Conservation (phyloP, 1,284 basidiomycete genomes). For the Puccinia triticina region DNA sequence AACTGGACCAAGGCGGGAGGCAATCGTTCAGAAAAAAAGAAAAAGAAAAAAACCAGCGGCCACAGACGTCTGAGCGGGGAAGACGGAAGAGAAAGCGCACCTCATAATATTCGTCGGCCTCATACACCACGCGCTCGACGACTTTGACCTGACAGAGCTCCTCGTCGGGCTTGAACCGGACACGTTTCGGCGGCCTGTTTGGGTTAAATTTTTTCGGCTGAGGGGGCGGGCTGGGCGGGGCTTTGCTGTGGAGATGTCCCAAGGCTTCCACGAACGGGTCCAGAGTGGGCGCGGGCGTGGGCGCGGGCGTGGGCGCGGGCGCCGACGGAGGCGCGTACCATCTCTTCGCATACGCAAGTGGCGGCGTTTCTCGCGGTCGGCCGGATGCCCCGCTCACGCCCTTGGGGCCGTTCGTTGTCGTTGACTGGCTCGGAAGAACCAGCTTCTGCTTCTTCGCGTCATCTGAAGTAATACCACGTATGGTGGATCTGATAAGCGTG, state of each 20-base stretch:
- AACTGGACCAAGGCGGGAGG: neutral
- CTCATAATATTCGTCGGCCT: neutral
- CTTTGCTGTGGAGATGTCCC: neutral
- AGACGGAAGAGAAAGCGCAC: no score
- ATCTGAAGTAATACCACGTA: neutral
- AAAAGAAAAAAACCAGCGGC: neutral
- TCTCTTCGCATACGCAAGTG: neutral
- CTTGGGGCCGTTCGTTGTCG: neutral
- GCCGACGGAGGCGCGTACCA: neutral
- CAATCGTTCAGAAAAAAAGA: neutral
- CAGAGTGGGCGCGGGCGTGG: neutral
- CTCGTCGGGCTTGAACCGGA: slow-evolving; percentile 1
- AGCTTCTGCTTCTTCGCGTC: neutral
- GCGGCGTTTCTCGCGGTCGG: neutral
- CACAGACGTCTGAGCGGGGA: no score
- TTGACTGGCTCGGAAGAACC: neutral
- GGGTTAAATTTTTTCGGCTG: neutral
- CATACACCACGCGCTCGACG: slow-evolving; percentile 28
- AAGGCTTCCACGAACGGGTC: slow-evolving; percentile 24
- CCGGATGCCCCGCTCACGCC: neutral
- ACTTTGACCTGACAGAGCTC: slow-evolving; percentile 22
- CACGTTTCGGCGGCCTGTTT: neutral
- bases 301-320: neutral
- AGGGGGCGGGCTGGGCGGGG: neutral
- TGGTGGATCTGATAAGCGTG: no score